A percentile compares a stretch with the other conserved stretches of the same genome.
Conservation (phyloP, 2,329 filamentous ascomycete species). For the Cordyceps tenuipes region DNA sequence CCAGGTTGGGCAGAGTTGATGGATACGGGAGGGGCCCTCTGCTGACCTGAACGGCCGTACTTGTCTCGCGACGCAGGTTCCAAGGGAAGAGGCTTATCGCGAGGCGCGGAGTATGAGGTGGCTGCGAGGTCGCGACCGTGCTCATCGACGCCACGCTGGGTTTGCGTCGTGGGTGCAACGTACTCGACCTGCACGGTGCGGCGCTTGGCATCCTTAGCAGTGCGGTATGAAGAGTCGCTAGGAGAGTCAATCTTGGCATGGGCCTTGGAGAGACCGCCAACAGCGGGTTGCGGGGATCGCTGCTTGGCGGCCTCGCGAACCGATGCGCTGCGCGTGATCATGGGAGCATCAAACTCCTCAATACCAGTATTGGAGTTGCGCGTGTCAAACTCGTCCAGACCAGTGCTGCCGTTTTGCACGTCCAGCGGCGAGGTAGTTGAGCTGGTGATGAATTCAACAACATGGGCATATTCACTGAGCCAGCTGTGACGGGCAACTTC, state of each 20-base stretch:
- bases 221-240: constrained; percentile 42
- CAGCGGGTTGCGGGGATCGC: constrained; percentile 40
- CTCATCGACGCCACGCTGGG: constrained; percentile 52
- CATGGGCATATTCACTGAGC: constrained; percentile 93
- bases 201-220: constrained; percentile 80
- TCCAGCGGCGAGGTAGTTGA: constrained; percentile 82
- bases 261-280: constrained; percentile 62
- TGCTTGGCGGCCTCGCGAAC: constrained; percentile 79
- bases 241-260: constrained; percentile 66
- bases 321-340: constrained; percentile 77
- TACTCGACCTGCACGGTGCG: constrained; percentile 97
- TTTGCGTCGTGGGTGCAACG: constrained; percentile 82
- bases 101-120: constrained; percentile 24
- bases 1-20: background rate
- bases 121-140: constrained; percentile 37
- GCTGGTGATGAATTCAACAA: constrained; percentile 95
- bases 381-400: constrained; percentile 48
- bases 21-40: constrained; percentile 19
- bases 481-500: constrained; percentile 97
- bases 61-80: constrained; percentile 37
- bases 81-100: constrained; percentile 52
- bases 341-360: constrained; percentile 49
- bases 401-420: constrained; percentile 70
- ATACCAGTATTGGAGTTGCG: constrained; percentile 64
- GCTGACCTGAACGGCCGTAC: constrained; percentile 11